Evolutionary conservation across 257 asterid genomes (phyloP), one percentile per base, ranked within the genome.

Genomic region (Nemophila menziesii): DNA sequence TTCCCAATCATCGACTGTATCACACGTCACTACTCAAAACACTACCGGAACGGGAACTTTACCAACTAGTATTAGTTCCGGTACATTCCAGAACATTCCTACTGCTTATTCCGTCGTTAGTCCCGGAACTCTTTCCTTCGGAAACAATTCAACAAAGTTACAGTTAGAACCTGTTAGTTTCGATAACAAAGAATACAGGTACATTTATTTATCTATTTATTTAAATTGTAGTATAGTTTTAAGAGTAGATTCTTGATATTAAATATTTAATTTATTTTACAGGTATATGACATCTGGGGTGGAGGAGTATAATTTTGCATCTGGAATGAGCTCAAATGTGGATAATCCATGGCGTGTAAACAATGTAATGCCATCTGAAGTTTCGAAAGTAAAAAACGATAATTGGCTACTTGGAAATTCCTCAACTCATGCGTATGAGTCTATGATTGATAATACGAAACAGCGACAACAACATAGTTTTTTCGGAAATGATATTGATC

Each of bases 121-220:
- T 63, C 69, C 95, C 0, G 92, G 76, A 36, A 65, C 63, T n/a
- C 68, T 79, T 26, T 70, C 74, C 56, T 80, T 68, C 19, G 92
- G 82, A 60, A 77, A 70, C 64, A 64, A 45, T 37, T 66, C 43
- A 39, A 64, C 82, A 16, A 81, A 81, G 82, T 62, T 73, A 76
- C 97, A 78, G 77, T 75, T 75, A 69, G 95, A 87, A 40, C 78
- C 86, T 33, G 60, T 41, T 36, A 47, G 81, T 4, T 86, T 72
- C 38, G 76, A 72, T 43, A 70, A 55, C 67, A 80, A 74, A 69
- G 93, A 80, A 26, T 73, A 67, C 73, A 77, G 97, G 97, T 84
- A 77, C 7, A 29, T 10, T 13, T 2, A 29, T 29, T 29, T 13
- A 29, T 29, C 36, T 29, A 7, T 29, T 2, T 7, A 5, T 29